Evolutionary conservation across 2,329 filamentous ascomycete genomes (phyloP), one percentile per base, ranked within the genome.

Genomic region (Claviceps digitariae): DNA sequence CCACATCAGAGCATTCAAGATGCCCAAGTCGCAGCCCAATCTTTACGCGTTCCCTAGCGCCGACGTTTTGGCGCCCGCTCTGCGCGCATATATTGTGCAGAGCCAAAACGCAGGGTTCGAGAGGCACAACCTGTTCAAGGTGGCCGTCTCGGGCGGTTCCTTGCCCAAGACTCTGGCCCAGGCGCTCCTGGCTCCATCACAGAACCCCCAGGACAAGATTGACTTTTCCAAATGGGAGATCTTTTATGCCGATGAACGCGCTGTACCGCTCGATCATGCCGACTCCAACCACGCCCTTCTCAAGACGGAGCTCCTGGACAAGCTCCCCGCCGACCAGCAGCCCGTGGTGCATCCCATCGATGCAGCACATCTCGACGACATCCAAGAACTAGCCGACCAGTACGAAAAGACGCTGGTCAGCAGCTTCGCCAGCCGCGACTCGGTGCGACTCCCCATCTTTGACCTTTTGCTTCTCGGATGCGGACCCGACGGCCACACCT

Each of bases 171-270:
- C 84, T 15, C 84, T 98, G 44, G 89, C 90, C 47, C 82, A 88
- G 67, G 90, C 90, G 10, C 81, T 97, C 12, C 81, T 97, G 27
- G 65, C 80, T 61, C 72, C 64, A 59, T 71, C 71, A 31, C 64
- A 69, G 23, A 73, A 70, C 10, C 65, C 71, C 44, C 67, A 83
- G 54, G 87, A 90, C 65, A 77, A 73, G 4, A 71, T 90, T 60
- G 76, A 86, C 62, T 95, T 94, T 71, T 75, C 78, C 66, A 89
- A 87, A 69, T 98, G 93, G 93, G 87, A 97, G 64, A 88, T 98
- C 65, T 98, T 97, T 78, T 97, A 96, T 70, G 91, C 91, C 65
- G 93, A 98, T 67, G 93, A 98, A 77, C 87, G 93, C 64, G 88
- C 88, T 61, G 93, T 97, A 52, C 87, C 93, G 23, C 83, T 96